A percentile compares a stretch with the other conserved stretches of the same genome.
Evolutionary conservation across 768 basidiomycete genomes (phyloP).

Genomic region (Leccinum incarnatum): DNA sequence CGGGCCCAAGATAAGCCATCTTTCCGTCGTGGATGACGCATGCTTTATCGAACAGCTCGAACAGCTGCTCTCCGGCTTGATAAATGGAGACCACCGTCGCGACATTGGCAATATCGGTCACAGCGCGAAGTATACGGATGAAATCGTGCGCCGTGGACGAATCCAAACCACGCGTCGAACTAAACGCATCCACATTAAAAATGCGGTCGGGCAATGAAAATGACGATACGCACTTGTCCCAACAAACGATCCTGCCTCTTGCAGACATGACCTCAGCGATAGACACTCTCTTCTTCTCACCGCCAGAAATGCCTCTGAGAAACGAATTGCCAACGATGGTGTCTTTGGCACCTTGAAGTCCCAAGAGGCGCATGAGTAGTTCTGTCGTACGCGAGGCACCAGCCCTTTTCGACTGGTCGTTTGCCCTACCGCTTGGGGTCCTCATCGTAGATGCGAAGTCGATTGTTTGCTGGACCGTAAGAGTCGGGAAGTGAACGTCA

Average conservation of each 20-base stretch:
- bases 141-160: slow-evolving; percentile 74
- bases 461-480: slow-evolving; percentile 49
- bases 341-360: slow-evolving; percentile 66
- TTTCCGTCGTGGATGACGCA: slow-evolving; percentile 9
- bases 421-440: slow-evolving; percentile 33
- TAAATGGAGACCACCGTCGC: slow-evolving; percentile 81
- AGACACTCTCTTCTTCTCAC: slow-evolving; percentile 78
- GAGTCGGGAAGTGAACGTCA: slow-evolving; percentile 24
- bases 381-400: slow-evolving; percentile 36
- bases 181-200: slow-evolving; percentile 25
- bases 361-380: slow-evolving; percentile 65
- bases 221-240: slow-evolving; percentile 63
- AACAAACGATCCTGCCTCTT: slow-evolving; percentile 59
- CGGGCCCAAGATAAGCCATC: slow-evolving; percentile 8
- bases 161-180: slow-evolving; percentile 64
- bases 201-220: background rate
- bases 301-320: slow-evolving; percentile 72
- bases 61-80: slow-evolving; percentile 73
- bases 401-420: slow-evolving; percentile 23
- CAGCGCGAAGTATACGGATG: slow-evolving; percentile 59
- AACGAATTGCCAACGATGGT: slow-evolving; percentile 78
- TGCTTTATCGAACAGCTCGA: slow-evolving; percentile 57
- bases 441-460: slow-evolving; percentile 53
- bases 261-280: slow-evolving; percentile 69
- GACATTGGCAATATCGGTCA: slow-evolving; percentile 52